phyloP scores from a whole-genome alignment of 2,329 filamentous ascomycete species.

The Pseudogymnoascus sp. region DNA sequence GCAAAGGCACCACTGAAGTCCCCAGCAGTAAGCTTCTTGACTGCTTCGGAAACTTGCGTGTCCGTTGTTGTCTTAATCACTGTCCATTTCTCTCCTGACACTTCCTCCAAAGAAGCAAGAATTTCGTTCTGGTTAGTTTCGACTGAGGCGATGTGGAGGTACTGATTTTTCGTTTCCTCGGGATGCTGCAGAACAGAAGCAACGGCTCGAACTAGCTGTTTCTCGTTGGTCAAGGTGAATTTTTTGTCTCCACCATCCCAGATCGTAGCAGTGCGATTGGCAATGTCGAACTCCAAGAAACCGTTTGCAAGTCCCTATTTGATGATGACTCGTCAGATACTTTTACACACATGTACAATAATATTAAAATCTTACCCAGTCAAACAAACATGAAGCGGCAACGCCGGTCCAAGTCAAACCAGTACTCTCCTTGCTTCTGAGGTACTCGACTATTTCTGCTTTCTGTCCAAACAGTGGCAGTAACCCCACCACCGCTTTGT shows the following conservation, averaged over 20 bases:
- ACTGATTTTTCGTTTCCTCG: conserved; percentile 29
- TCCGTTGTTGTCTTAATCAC: conserved; percentile 15
- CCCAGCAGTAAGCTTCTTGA: conserved; percentile 19
- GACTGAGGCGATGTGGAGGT: conserved; percentile 28
- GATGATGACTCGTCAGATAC: too few relatives aligned
- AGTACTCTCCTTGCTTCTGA: conserved; percentile 28
- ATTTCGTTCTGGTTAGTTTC: conserved; percentile 29
- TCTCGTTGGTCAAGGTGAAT: conserved; percentile 27
- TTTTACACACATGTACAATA: too few relatives aligned
- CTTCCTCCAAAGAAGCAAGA: conserved; percentile 24
- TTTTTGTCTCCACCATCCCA: conserved; percentile 27
- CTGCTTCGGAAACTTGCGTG: conserved; percentile 12
- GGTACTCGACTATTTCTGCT: conserved; percentile 31
- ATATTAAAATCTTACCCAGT: conserved; percentile 30
- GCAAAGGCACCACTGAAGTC: conserved; percentile 23
- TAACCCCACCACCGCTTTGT: conserved; percentile 22
- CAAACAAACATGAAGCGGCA: conserved; percentile 42
- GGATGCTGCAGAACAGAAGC: conserved; percentile 27
- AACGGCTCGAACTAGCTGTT: conserved; percentile 26
- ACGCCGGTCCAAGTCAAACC: conserved; percentile 40
- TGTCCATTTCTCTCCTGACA: conserved; percentile 27
- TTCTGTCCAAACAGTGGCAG: conserved; percentile 35
- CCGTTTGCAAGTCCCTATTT: conserved; percentile 38
- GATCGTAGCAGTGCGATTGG: conserved; percentile 40
- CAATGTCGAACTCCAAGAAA: conserved; percentile 45